These are phyloP conservation scores for Alternaria brassicae DNA, from an alignment of 2,329 filamentous ascomycete species.

Conservation along the genomic window DNA sequence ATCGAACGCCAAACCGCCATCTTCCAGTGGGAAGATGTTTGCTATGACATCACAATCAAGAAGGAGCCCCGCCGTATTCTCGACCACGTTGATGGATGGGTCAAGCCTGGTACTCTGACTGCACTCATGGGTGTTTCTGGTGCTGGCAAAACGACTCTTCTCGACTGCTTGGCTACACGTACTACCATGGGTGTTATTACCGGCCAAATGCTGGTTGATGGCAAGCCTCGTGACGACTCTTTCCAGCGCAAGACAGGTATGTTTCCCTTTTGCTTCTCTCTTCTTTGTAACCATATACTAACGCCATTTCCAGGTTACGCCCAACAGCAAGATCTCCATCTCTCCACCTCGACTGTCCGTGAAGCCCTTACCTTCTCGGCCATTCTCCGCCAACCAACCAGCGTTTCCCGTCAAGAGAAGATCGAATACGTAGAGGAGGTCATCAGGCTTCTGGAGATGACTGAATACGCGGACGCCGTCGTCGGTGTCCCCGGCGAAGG, in stretches of 20 bases:
- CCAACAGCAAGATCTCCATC: slow-evolving; percentile 90
- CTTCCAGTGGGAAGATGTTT: slow-evolving; percentile 86
- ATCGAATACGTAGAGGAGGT: slow-evolving; percentile 87
- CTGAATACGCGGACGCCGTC: slow-evolving; percentile 86
- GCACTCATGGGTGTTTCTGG: slow-evolving; percentile 91
- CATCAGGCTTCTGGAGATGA: slow-evolving; percentile 89
- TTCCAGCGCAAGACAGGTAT: slow-evolving; percentile 88
- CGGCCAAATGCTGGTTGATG: slow-evolving; percentile 86
- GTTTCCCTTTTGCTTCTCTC: neutral
- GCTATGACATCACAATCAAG: slow-evolving; percentile 83
- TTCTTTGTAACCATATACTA: neutral
- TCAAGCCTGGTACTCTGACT: slow-evolving; percentile 85
- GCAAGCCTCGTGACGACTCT: slow-evolving; percentile 73
- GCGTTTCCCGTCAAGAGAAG: slow-evolving; percentile 78
- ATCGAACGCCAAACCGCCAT: slow-evolving; percentile 73
- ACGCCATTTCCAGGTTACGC: slow-evolving; percentile 64
- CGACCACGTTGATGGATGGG: slow-evolving; percentile 89
- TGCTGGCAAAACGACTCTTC: slow-evolving; percentile 90
- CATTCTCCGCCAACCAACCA: slow-evolving; percentile 79
- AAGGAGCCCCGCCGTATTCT: slow-evolving; percentile 75
- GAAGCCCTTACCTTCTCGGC: slow-evolving; percentile 89
- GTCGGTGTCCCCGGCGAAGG: slow-evolving; percentile 91
- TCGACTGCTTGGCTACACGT: slow-evolving; percentile 85
- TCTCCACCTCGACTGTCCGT: slow-evolving; percentile 83
- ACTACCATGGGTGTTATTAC: slow-evolving; percentile 88